These are phyloP conservation scores for Isatis lusitanica DNA, from an alignment of 441 rosid genomes.

Conservation along the genomic window DNA sequence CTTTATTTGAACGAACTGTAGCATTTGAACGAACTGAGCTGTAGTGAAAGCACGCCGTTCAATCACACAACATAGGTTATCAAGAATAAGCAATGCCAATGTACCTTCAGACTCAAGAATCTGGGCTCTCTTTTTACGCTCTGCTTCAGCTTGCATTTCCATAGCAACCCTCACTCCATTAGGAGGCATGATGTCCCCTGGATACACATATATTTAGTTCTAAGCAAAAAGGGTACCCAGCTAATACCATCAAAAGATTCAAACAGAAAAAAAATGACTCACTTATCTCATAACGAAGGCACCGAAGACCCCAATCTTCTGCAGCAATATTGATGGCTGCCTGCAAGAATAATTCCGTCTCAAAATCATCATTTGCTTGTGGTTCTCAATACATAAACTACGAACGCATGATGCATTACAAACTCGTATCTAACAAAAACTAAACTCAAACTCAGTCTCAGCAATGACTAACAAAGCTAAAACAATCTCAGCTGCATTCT, in stretches of 20 bases:
- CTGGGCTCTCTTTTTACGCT: slow-evolving; percentile 85
- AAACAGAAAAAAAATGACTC: slow-evolving; percentile 29
- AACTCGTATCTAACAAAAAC: neutral
- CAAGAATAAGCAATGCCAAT: neutral
- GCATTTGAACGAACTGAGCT: neutral
- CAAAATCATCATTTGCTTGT: no score
- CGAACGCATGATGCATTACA: neutral
- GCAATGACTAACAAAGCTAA: neutral
- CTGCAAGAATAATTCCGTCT: slow-evolving; percentile 39
- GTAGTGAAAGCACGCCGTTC: neutral
- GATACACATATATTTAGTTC: slow-evolving; percentile 7
- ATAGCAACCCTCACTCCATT: slow-evolving; percentile 81
- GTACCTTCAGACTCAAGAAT: slow-evolving; percentile 87
- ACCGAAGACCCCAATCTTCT: slow-evolving; percentile 79
- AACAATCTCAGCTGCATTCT: neutral
- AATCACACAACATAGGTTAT: neutral
- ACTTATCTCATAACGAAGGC: slow-evolving; percentile 94
- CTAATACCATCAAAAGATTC: neutral
- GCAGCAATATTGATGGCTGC: slow-evolving; percentile 87
- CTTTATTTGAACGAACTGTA: neutral
- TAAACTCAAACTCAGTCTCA: neutral
- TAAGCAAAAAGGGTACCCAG: neutral
- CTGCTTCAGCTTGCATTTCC: slow-evolving; percentile 99
- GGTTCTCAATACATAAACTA: neutral
- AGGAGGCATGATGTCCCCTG: slow-evolving; percentile 94